Evolutionary conservation across 2,329 filamentous ascomycete genomes (phyloP), one percentile per base, ranked within the genome.

Genomic region (Hymenotorrendiella dingleyae): DNA sequence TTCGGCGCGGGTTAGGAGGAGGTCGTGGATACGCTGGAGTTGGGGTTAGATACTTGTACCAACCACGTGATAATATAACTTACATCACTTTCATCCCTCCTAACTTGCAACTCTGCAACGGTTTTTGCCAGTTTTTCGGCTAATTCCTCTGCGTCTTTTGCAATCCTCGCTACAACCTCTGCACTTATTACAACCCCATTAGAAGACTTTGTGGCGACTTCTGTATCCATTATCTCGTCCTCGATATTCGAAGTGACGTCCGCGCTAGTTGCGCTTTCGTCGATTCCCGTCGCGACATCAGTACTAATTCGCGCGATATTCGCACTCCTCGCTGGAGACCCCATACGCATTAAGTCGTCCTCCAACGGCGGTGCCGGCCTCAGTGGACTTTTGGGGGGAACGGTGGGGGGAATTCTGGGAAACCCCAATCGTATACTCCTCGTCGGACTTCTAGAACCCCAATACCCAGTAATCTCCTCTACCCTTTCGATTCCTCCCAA

Each of bases 81-180:
- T 62, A 72, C 77, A 59, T 79, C 72, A 32, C 74, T 72, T 60
- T 83, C 78, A 57, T 81, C 74, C 49, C 74, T 73, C 28, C 78
- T 68, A 28, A 68, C 68, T 42, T 70, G 66, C 16, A 83, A 65
- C 43, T 71, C 74, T 21, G 61, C 61, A 24, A 78, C 64, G 9
- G 78, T 66, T 4, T 62, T 62, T 4, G 69, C 66, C 26, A 83
- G 60, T 46, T 75, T 70, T 14, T 65, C 62, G 28, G 72, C 72
- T 3, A 82, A 60, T 48, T 67, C 67, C 33, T 72, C 62, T 14
- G 66, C 67, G 43, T 65, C 64, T 27, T 54, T 55, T 9, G 62
- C 59, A 16, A 71, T 49, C 45, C 60, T 55, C 41, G 53, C 49
- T 19, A 67, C 65, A n/a, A 22, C 20, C 50, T 68, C 60, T 19